Evolutionary conservation across 257 asterid genomes (phyloP).

Genomic region (Haberlea rhodopensis): DNA sequence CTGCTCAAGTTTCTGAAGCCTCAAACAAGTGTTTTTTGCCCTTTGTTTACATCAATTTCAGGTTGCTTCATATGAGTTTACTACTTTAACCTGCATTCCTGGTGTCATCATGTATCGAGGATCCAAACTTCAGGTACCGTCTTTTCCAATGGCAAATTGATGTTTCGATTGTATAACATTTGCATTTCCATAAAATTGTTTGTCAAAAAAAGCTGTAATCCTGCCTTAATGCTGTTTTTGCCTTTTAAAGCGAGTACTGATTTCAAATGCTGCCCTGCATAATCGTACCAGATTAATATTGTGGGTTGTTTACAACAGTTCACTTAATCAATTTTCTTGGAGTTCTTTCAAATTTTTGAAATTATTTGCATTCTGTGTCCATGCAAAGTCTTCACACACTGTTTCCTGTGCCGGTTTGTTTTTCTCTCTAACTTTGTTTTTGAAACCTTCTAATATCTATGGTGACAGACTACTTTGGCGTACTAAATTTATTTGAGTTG

Average conservation of each 20-base stretch:
- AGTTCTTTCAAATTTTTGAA: too few species aligned
- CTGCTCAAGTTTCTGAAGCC: conserved; percentile 21
- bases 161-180: background rate
- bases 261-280: background rate
- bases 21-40: conserved; percentile 19
- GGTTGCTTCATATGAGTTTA: conserved; percentile 98
- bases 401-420: background rate
- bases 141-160: conserved; percentile 6
- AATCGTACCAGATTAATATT: background rate
- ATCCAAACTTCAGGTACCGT: conserved; percentile 89
- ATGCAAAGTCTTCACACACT: background rate
- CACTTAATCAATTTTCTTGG: background rate
- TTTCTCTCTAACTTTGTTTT: background rate
- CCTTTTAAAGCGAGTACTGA: too few species aligned
- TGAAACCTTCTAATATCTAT: background rate
- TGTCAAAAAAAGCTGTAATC: background rate
- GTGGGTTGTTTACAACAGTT: background rate
- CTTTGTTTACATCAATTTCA: conserved; percentile 35
- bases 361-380: background rate
- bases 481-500: background rate
- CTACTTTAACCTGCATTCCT: conserved; percentile 98
- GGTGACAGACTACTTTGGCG: background rate
- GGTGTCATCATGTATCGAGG: conserved; percentile 95
- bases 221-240: background rate
- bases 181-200: background rate